These are phyloP conservation scores for Heritiera fomes DNA, from an alignment of 345 rosid genomes.

Conservation along the genomic window DNA sequence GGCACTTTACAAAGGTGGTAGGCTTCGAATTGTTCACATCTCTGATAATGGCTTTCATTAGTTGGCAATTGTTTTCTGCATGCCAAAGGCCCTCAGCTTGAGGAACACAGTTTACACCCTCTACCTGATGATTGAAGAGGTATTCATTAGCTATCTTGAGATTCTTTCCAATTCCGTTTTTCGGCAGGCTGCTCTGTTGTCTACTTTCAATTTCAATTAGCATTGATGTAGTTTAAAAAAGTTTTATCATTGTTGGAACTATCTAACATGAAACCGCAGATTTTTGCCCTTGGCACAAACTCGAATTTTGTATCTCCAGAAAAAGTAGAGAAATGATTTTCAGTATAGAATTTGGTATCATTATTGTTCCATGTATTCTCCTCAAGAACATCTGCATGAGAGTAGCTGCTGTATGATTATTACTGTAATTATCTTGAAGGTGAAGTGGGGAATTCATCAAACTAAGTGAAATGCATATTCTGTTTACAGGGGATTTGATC, in stretches of 20 bases:
- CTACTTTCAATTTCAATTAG: background rate
- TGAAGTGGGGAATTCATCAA: no score
- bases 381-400: background rate
- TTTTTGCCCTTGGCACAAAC: background rate
- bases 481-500: background rate
- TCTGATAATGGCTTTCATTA: constrained; percentile 75
- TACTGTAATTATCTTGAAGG: no score
- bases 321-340: background rate
- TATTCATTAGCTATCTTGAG: background rate
- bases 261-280: background rate
- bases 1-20: constrained; percentile 90
- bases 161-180: background rate
- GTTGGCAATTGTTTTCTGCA: constrained; percentile 85
- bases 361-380: background rate
- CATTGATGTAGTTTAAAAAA: background rate
- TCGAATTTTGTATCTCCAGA: background rate
- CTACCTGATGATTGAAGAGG: background rate
- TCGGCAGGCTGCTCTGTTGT: background rate
- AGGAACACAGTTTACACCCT: constrained; percentile 21
- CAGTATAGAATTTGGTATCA: background rate
- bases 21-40: constrained; percentile 83
- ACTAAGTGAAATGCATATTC: no score
- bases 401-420: no score
- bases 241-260: constrained; percentile 11
- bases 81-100: constrained; percentile 86